phyloP scores from a whole-genome alignment of 1,284 basidiomycete genomes.

The Xanthoconium separans region DNA sequence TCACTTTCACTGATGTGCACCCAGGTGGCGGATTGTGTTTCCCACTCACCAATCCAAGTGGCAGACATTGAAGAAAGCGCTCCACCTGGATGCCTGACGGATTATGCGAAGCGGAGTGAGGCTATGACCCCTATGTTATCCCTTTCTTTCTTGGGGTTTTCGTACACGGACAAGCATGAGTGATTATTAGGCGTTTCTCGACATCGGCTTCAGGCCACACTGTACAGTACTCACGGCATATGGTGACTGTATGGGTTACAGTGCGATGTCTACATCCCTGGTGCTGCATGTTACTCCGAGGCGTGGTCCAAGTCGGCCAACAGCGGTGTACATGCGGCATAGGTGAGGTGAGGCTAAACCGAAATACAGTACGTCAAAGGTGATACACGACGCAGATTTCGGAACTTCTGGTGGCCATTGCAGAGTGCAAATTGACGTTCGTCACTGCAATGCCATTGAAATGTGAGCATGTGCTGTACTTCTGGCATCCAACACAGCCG shows the following conservation, averaged over 20 bases:
- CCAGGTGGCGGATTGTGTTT: conserved; percentile 34
- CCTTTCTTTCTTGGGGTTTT: conserved; percentile 16
- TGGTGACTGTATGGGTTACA: conserved; percentile 12
- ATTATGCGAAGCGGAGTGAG: conserved; percentile 5
- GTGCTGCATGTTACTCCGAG: background rate
- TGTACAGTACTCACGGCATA: conserved; percentile 32
- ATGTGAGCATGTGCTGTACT: background rate
- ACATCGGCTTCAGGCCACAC: conserved; percentile 10
- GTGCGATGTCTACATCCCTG: background rate
- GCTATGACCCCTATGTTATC: conserved; percentile 23
- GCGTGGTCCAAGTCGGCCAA: background rate
- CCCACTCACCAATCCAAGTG: conserved; percentile 31
- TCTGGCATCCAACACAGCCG: background rate
- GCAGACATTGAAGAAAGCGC: conserved; percentile 29
- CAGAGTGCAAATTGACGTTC: conserved; percentile 1
- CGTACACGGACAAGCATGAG: conserved; percentile 16
- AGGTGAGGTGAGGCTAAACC: conserved; percentile 13
- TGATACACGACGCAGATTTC: background rate
- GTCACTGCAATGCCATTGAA: conserved; percentile 7
- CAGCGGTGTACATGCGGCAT: conserved; percentile 16
- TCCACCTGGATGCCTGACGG: conserved; percentile 29
- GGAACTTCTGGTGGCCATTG: background rate
- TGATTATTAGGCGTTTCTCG: conserved; percentile 7
- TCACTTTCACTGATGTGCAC: conserved; percentile 2
- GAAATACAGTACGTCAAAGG: conserved; percentile 20